These are phyloP conservation scores for Vigna mungo DNA, from an alignment of 306 rosid genomes.

Conservation along the genomic window DNA sequence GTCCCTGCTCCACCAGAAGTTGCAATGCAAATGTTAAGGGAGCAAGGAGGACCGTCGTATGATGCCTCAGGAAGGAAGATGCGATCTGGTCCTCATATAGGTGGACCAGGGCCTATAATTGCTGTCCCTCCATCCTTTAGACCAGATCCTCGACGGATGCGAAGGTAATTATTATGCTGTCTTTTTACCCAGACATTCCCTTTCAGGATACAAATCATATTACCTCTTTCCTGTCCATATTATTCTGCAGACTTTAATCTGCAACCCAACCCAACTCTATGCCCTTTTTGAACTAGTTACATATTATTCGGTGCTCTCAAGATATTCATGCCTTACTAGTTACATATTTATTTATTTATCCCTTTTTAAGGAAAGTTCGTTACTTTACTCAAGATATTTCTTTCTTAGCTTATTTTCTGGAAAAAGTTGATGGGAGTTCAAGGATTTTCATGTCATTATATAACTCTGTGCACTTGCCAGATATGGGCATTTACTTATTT, in stretches of 20 bases:
- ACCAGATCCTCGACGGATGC: conserved; percentile 90
- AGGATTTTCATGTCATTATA: neutral
- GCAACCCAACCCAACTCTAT: too few species aligned
- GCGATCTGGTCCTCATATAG: conserved; percentile 82
- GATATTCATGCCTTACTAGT: neutral
- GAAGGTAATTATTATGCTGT: conserved; percentile 62
- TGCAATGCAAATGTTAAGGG: conserved; percentile 98
- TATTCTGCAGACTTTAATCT: too few species aligned
- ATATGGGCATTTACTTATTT: neutral
- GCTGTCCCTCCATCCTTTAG: conserved; percentile 81
- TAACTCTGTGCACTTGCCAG: neutral
- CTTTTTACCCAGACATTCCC: conserved; percentile 19
- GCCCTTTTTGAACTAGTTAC: too few species aligned
- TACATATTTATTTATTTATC: neutral
- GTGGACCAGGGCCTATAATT: conserved; percentile 84
- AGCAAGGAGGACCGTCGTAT: conserved; percentile 91
- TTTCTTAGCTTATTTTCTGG: too few species aligned
- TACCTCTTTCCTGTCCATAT: neutral
- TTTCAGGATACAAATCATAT: too few species aligned
- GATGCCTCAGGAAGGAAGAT: conserved; percentile 82
- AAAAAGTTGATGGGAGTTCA: too few species aligned
- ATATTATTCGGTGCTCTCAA: too few species aligned
- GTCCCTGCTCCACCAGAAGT: conserved; percentile 99
- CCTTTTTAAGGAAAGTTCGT: neutral
- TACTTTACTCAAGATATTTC: neutral